Evolutionary conservation across 306 rosid genomes (phyloP), one percentile per base, ranked within the genome.

Genomic region (Parietaria judaica): DNA sequence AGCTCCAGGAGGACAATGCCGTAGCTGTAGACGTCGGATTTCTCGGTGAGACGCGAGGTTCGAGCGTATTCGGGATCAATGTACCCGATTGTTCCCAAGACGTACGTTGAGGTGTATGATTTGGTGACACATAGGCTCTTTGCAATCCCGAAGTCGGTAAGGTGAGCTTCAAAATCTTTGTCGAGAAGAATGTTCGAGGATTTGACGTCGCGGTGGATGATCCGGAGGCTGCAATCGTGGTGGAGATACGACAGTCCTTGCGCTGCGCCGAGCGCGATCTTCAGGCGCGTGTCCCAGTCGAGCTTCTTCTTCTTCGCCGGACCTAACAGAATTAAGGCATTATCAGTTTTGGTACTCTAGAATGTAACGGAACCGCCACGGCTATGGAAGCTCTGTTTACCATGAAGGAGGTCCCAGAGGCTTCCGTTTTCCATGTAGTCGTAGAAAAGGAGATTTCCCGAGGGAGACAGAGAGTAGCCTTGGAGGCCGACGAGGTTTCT

Each of bases 61-160:
- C 95, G 77, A 11, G 96, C 99, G 70, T 92, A 92, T 75, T 92
- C 99, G 1, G 99, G 99, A 60, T 92, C 99, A 16, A 92, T 92
- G 58, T 92, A 92, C 60, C 99, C 99, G 61, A 92, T 92, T 11
- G 99, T 92, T 73, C 99, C 99, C 86, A 88, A 81, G 56, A 92
- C 61, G 60, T 78, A 86, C 14, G 99, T 92, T 4, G 99, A 88
- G 23, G 99, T 86, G n/a, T 84, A 78, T 1, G 99, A 61, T 67
- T 84, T 92, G 34, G 96, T 60, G 67, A 81, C 61, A 78, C 88
- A 82, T 8, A 92, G 79, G 14, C 78, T 82, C 83, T 92, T 92
- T 74, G 99, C 99, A 46, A 92, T 88, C 65, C 99, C 99, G 14
- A 92, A 88, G 72, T 92, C 99, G 15, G 95, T 86, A 51, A 92